Conservation (phyloP, 768 basidiomycete species). For the Mycena latifolia region DNA sequence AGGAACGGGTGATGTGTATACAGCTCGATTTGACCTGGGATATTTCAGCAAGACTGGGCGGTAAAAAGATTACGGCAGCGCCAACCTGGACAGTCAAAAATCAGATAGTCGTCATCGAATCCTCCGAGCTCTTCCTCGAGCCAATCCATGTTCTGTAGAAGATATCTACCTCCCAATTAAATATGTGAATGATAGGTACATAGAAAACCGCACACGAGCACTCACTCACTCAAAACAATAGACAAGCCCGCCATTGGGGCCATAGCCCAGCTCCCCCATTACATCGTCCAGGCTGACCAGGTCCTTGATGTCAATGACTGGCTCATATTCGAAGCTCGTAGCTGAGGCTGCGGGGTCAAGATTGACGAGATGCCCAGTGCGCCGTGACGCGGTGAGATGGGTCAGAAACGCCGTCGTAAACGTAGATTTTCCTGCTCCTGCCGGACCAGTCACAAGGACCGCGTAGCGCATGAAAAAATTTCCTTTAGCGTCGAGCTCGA, state of each 20-base stretch:
- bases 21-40: constrained; percentile 93
- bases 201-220: constrained; percentile 39
- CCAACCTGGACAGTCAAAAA: constrained; percentile 91
- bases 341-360: constrained; percentile 94
- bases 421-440: constrained; percentile 97
- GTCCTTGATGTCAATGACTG: constrained; percentile 93
- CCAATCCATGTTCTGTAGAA: constrained; percentile 98
- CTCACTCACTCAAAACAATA: constrained; percentile 99
- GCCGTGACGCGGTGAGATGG: constrained; percentile 85
- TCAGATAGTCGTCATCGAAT: constrained; percentile 95
- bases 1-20: constrained; percentile 99
- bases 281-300: constrained; percentile 94
- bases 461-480: constrained; percentile 80
- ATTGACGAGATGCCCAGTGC: constrained; percentile 94
- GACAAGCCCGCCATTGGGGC: constrained; percentile 96
- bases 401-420: constrained; percentile 91
- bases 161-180: constrained; percentile 70
- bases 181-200: neutral
- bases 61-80: constrained; percentile 12
- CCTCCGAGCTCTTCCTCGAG: constrained; percentile 95
- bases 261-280: constrained; percentile 94
- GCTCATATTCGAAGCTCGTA: constrained; percentile 91
- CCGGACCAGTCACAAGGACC: constrained; percentile 93
- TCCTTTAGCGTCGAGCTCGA: no score
- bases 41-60: constrained; percentile 19